Conservation (phyloP, 75 land plant genomes). For the Ceratopteris richardii region DNA sequence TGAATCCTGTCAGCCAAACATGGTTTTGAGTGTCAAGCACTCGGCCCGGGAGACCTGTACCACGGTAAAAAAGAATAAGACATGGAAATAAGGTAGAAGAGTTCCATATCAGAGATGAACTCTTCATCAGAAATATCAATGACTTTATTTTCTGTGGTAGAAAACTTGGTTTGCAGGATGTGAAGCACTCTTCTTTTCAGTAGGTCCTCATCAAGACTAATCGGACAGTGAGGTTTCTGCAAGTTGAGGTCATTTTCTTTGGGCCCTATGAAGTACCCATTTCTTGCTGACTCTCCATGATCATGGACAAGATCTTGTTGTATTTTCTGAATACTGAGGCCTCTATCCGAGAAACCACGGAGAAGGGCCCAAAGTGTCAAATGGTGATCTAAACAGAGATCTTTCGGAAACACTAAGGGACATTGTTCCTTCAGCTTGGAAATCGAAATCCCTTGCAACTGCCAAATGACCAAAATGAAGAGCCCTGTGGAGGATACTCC, state of each 20-base stretch:
- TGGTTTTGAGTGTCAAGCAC: conserved; percentile 36
- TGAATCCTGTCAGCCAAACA: conserved; percentile 35
- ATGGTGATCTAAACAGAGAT: too few species aligned
- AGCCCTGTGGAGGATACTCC: too few species aligned
- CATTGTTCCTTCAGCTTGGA: too few species aligned
- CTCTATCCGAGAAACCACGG: too few species aligned
- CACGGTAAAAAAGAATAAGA: conserved; percentile 60
- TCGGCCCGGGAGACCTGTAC: conserved; percentile 57
- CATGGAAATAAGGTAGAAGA: conserved; percentile 95
- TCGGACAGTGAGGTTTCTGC: background rate
- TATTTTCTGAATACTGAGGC: too few species aligned
- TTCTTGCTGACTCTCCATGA: too few species aligned
- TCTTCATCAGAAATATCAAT: conserved; percentile 34
- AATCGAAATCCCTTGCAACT: too few species aligned
- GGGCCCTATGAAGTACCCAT: conserved; percentile 61
- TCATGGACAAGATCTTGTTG: too few species aligned
- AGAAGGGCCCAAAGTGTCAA: too few species aligned
- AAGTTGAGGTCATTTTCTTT: background rate
- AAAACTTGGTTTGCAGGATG: conserved; percentile 50
- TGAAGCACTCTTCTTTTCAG: conserved; percentile 63
- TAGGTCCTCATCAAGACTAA: conserved; percentile 50
- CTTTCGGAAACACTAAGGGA: too few species aligned
- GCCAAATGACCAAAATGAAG: too few species aligned
- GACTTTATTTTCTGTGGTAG: conserved; percentile 7
- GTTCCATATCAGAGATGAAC: conserved; percentile 89